A percentile compares a stretch with the other conserved stretches of the same genome.
Evolutionary conservation across 2,329 filamentous ascomycete genomes (phyloP).

Genomic region (Alternaria viburni): DNA sequence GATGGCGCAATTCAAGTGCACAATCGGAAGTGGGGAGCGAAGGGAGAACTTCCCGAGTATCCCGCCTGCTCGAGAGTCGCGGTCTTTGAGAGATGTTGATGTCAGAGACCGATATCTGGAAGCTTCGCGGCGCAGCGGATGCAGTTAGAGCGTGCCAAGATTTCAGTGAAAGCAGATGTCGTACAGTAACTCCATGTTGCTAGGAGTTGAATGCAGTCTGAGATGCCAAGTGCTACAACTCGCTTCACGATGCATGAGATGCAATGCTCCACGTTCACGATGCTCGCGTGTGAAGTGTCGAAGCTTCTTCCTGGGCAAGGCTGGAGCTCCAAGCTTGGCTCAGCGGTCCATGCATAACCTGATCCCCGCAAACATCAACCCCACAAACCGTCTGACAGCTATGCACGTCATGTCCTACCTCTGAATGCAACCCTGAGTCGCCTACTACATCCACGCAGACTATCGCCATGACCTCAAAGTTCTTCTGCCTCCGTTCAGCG

Average conservation of each 20-base stretch:
- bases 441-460: background rate
- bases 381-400: constrained; percentile 16
- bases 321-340: background rate
- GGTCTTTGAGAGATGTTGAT: background rate
- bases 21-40: background rate
- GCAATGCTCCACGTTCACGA: background rate
- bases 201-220: background rate
- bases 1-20: constrained; percentile 1
- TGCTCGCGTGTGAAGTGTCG: background rate
- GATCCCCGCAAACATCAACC: constrained; percentile 22
- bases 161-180: background rate
- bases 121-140: background rate
- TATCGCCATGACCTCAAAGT: constrained; percentile 38
- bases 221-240: background rate
- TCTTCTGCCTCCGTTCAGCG: constrained; percentile 38
- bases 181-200: background rate
- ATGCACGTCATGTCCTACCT: constrained; percentile 14
- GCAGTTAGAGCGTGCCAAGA: background rate
- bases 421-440: background rate
- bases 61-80: background rate
- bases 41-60: background rate
- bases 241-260: background rate
- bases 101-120: background rate
- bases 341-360: constrained; percentile 16
- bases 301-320: background rate